Evolutionary conservation across 73 alveolate species (phyloP).

Genomic region (Tetrahymena elliotti): DNA sequence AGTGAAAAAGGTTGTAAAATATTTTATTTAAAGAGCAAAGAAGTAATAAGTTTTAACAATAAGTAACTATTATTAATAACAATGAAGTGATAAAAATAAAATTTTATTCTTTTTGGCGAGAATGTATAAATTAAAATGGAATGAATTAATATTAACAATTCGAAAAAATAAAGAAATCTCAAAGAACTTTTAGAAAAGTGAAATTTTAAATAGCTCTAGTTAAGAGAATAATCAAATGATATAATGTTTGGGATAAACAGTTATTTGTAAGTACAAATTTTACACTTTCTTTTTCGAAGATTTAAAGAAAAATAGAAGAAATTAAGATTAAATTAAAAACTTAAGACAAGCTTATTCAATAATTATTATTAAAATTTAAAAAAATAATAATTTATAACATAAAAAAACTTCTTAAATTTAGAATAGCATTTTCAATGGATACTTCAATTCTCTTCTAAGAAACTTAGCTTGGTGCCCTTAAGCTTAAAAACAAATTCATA

Average conservation of each 20-base stretch:
- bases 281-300: neutral
- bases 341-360: neutral
- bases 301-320: neutral
- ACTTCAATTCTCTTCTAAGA: slow-evolving; percentile 32
- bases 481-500: slow-evolving; percentile 25
- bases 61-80: too few species aligned
- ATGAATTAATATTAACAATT: too few species aligned
- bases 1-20: too few species aligned
- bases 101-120: too few species aligned
- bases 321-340: neutral
- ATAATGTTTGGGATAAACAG: neutral
- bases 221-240: neutral
- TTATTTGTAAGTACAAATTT: neutral
- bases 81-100: too few species aligned
- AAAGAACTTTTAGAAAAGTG: neutral
- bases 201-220: neutral
- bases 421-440: neutral
- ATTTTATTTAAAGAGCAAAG: too few species aligned
- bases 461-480: slow-evolving; percentile 33
- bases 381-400: neutral
- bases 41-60: too few species aligned
- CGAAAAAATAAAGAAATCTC: neutral
- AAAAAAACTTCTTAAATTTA: neutral
- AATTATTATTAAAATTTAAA: neutral
- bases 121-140: neutral